Percentiles rank a stretch among this genome's conserved stretches.
These are phyloP conservation scores for Penicillium bovifimosum DNA, from an alignment of 495 filamentous ascomycete genomes.

Conservation along the genomic window DNA sequence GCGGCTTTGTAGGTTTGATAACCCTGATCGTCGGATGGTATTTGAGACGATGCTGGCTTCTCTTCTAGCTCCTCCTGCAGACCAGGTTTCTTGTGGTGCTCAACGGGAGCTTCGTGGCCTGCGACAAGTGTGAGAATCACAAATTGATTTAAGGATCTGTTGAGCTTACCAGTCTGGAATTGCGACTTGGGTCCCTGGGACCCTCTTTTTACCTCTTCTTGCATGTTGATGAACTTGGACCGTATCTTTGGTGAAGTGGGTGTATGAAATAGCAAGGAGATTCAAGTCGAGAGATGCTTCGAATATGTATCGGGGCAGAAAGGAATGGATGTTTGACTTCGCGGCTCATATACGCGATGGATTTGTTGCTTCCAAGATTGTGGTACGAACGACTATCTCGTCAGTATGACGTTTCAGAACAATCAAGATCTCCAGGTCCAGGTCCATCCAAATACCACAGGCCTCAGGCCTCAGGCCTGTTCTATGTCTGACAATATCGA, in stretches of 20 bases:
- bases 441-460: too few relatives aligned
- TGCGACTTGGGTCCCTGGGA: slow-evolving; percentile 14
- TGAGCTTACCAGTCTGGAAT: slow-evolving; percentile 15
- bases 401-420: background rate
- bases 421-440: background rate
- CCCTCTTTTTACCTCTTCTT: slow-evolving; percentile 11
- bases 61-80: slow-evolving; percentile 58
- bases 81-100: slow-evolving; percentile 63
- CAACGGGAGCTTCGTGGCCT: slow-evolving; percentile 67
- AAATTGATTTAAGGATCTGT: background rate
- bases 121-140: background rate
- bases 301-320: background rate
- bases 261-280: background rate
- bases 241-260: background rate
- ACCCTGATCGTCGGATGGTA: slow-evolving; percentile 65
- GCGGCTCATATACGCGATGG: background rate
- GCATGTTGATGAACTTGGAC: slow-evolving; percentile 7
- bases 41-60: slow-evolving; percentile 55
- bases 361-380: background rate
- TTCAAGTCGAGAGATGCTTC: background rate
- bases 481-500: too few relatives aligned
- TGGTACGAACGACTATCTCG: background rate
- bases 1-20: slow-evolving; percentile 74
- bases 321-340: background rate
- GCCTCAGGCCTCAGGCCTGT: too few relatives aligned